Conservation (phyloP, 1,284 basidiomycete genomes). For the Tranzscheliella williamsii region DNA sequence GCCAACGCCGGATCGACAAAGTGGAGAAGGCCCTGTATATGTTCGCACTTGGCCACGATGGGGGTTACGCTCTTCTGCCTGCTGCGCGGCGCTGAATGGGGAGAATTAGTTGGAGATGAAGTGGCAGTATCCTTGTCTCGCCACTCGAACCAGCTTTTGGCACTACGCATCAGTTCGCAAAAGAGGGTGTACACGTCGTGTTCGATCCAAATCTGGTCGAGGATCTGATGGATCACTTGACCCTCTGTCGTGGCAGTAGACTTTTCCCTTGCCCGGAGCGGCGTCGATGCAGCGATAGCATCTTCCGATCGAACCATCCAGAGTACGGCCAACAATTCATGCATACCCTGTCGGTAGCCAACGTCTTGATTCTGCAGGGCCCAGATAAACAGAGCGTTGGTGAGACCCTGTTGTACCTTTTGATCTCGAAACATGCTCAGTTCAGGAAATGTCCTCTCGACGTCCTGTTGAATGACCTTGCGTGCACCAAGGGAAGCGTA, state of each 20-base stretch:
- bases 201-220: constrained; percentile 37
- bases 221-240: constrained; percentile 19
- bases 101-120: neutral
- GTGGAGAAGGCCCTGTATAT: constrained; percentile 28
- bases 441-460: constrained; percentile 52
- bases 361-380: constrained; percentile 39
- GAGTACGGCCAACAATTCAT: constrained; percentile 54
- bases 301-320: constrained; percentile 40
- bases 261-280: neutral
- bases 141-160: constrained; percentile 51
- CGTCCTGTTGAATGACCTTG: constrained; percentile 44
- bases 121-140: constrained; percentile 3
- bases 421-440: constrained; percentile 20
- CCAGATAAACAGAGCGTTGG: constrained; percentile 54
- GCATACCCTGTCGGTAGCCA: constrained; percentile 60
- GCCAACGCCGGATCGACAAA: constrained; percentile 40
- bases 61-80: constrained; percentile 6
- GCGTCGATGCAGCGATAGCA: neutral
- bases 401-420: constrained; percentile 30
- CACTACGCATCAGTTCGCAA: constrained; percentile 40
- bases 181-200: constrained; percentile 52
- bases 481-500: constrained; percentile 38
- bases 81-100: constrained; percentile 2
- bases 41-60: constrained; percentile 32
- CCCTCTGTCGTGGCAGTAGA: constrained; percentile 4